Evolutionary conservation across 208 protist species (phyloP).

Genomic region (Acanthamoeba triangularis): DNA sequence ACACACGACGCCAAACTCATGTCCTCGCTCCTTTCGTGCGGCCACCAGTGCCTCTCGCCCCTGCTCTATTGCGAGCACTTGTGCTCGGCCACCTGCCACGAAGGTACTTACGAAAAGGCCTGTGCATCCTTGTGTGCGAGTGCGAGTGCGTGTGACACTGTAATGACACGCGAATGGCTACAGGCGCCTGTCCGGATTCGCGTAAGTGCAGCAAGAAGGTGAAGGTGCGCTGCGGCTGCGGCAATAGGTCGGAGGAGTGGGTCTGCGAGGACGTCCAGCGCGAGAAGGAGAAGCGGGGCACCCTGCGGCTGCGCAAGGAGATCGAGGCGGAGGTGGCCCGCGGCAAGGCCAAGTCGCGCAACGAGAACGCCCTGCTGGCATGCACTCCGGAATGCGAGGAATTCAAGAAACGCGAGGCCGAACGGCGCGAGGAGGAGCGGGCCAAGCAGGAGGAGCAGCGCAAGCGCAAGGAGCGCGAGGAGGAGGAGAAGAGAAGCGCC

Average conservation of each 20-base stretch:
- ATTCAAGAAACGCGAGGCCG: not conserved
- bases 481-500: not conserved
- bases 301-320: conserved; percentile 11
- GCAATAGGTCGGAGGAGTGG: conserved; percentile 16
- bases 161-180: no score
- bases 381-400: conserved; percentile 20
- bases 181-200: conserved; percentile 29
- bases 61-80: conserved; percentile 43
- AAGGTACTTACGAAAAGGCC: no score
- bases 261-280: conserved; percentile 44
- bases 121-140: no score
- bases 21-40: conserved; percentile 7
- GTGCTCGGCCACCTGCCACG: conserved; percentile 34
- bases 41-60: not conserved
- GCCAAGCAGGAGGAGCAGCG: not conserved
- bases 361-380: conserved; percentile 23
- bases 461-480: not conserved
- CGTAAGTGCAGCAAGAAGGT: conserved; percentile 13
- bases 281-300: conserved; percentile 27
- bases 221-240: conserved; percentile 29
- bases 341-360: not conserved
- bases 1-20: conserved; percentile 18
- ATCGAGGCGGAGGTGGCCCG: not conserved
- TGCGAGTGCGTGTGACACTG: no score
- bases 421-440: conserved; percentile 1